These are phyloP conservation scores for Solanum chacoense DNA, from an alignment of 305 asterid species.

Conservation along the genomic window DNA sequence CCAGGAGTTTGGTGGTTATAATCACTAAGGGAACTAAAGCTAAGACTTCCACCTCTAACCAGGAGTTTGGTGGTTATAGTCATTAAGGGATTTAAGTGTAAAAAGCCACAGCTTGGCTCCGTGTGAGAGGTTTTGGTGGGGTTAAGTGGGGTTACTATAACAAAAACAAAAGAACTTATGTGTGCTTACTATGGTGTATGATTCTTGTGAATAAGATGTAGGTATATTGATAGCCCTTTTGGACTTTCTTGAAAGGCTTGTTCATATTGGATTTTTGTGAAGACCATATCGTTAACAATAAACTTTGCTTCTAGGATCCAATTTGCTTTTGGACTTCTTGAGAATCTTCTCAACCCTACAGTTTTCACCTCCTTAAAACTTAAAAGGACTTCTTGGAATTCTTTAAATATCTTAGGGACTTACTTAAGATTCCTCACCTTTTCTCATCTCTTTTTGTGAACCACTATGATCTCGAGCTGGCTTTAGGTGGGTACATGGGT, in stretches of 20 bases:
- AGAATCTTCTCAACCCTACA: neutral
- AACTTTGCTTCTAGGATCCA: neutral
- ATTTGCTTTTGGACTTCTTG: neutral
- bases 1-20: neutral
- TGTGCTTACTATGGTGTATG: neutral
- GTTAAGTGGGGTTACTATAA: neutral
- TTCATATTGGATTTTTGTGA: neutral
- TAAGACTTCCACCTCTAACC: neutral
- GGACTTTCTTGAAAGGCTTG: neutral
- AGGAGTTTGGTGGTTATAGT: neutral
- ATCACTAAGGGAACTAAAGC: neutral
- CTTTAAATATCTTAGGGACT: neutral
- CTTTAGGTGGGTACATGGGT: neutral
- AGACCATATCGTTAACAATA: neutral
- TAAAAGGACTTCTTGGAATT: neutral
- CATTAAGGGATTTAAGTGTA: neutral
- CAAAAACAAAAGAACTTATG: neutral
- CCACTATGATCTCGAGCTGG: neutral
- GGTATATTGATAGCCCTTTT: neutral
- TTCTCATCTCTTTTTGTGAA: neutral
- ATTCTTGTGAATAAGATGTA: neutral
- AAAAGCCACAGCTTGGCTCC: neutral
- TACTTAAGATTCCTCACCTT: neutral
- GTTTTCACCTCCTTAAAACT: neutral
- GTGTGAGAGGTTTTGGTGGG: neutral